These are phyloP conservation scores for Rhynchosporium secalis DNA, from an alignment of 2,329 filamentous ascomycete species.

Conservation along the genomic window DNA sequence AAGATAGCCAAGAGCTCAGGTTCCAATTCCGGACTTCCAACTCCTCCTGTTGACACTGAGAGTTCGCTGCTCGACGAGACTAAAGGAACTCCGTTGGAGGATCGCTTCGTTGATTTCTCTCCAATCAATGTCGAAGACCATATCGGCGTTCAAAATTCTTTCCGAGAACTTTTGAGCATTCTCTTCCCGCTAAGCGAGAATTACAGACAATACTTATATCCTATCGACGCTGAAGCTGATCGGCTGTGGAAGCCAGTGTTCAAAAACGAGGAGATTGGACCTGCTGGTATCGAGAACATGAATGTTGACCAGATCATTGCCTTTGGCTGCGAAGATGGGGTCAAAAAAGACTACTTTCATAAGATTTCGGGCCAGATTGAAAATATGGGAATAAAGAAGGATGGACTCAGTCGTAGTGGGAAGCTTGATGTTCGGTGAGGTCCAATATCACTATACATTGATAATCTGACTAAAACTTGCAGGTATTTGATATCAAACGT, in stretches of 20 bases:
- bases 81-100: not conserved
- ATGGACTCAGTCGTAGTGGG: constrained; percentile 53
- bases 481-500: constrained; percentile 62
- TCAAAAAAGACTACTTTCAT: constrained; percentile 51
- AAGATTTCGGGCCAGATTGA: constrained; percentile 55
- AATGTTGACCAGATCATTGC: constrained; percentile 60
- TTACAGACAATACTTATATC: constrained; percentile 51
- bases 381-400: constrained; percentile 52
- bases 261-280: constrained; percentile 27
- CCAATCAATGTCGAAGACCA: constrained; percentile 39
- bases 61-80: not conserved
- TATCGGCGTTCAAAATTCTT: constrained; percentile 56
- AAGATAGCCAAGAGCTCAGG: not conserved
- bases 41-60: constrained; percentile 13
- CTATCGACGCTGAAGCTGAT: constrained; percentile 50
- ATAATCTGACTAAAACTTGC: not conserved
- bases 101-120: constrained; percentile 29
- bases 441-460: not conserved
- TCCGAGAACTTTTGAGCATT: constrained; percentile 53
- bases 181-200: constrained; percentile 52
- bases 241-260: constrained; percentile 40
- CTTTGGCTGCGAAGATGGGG: constrained; percentile 56
- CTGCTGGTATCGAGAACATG: constrained; percentile 38
- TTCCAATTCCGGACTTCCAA: constrained; percentile 14
- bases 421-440: constrained; percentile 59